phyloP scores from a whole-genome alignment of 139 green algal species.

The Chlamydomonas schloesseri region DNA sequence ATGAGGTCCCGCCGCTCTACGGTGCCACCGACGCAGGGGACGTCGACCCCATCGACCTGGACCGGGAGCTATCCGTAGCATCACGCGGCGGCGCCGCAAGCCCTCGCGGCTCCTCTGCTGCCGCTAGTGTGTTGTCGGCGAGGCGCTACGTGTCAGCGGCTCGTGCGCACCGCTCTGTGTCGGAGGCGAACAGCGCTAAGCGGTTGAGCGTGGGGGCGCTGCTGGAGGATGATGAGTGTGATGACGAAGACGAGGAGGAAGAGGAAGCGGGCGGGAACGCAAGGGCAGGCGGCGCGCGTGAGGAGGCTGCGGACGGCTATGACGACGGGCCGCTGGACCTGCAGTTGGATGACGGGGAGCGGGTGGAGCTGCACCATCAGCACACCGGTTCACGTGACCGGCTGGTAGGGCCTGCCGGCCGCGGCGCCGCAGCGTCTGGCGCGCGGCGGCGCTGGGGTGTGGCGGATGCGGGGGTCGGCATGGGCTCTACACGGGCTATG shows the following conservation, averaged over 20 bases:
- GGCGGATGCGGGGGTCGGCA: neutral
- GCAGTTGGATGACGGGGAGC: too few species aligned
- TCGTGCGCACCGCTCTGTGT: constrained; percentile 38
- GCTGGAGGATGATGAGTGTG: neutral
- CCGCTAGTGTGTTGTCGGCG: constrained; percentile 27
- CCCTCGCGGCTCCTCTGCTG: constrained; percentile 7
- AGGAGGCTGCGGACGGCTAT: too few species aligned
- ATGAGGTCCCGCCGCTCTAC: neutral
- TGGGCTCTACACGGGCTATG: neutral
- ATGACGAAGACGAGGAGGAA: neutral
- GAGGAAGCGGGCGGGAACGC: too few species aligned
- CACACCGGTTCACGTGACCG: too few species aligned
- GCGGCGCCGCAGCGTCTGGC: too few species aligned
- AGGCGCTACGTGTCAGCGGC: constrained; percentile 27
- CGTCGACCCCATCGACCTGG: neutral
- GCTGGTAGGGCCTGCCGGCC: too few species aligned
- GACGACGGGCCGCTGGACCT: too few species aligned
- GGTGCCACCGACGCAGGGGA: neutral
- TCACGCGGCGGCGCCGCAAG: neutral
- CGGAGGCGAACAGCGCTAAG: constrained; percentile 36
- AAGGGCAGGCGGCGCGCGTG: too few species aligned
- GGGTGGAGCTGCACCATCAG: too few species aligned
- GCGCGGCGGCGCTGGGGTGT: too few species aligned
- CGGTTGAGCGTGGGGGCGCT: neutral
- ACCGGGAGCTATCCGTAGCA: neutral